A percentile compares a stretch with the other conserved stretches of the same genome.
phyloP scores from a whole-genome alignment of 176 grass and related monocot genomes.

The Raddia guianensis region DNA sequence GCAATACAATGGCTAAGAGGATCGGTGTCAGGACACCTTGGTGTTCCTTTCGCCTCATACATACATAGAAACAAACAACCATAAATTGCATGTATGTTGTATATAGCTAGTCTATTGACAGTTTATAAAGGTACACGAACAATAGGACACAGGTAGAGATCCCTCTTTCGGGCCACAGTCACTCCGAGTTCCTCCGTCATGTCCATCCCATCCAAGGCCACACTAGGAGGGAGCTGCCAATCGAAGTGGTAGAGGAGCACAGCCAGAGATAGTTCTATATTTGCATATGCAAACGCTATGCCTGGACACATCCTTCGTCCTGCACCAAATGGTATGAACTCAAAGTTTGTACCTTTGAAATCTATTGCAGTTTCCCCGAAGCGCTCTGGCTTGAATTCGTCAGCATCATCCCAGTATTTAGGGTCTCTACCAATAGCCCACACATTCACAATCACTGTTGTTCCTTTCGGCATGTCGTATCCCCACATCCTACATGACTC shows the following conservation, averaged over 20 bases:
- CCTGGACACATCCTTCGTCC: constrained; percentile 39
- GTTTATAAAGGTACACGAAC: background rate
- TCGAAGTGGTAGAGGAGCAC: constrained; percentile 30
- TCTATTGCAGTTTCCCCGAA: background rate
- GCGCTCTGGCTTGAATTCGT: constrained; percentile 22
- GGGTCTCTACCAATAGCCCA: constrained; percentile 47
- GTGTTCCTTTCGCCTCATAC: too few relatives aligned
- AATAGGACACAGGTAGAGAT: too few relatives aligned
- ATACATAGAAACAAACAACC: too few relatives aligned
- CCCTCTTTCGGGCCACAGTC: background rate
- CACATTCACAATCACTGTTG: constrained; percentile 35
- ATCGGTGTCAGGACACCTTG: too few relatives aligned
- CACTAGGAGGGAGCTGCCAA: background rate
- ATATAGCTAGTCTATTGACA: too few relatives aligned
- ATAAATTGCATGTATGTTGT: too few relatives aligned
- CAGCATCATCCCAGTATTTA: background rate
- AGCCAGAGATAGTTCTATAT: constrained; percentile 2
- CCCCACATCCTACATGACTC: constrained; percentile 27
- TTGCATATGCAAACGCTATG: constrained; percentile 18
- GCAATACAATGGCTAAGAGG: too few relatives aligned
- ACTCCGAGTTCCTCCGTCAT: constrained; percentile 18
- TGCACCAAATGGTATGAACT: constrained; percentile 36
- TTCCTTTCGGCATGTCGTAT: constrained; percentile 33
- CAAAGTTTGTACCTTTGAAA: constrained; percentile 33
- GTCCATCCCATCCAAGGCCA: constrained; percentile 2